Evolutionary conservation across 306 rosid species (phyloP), one percentile per base, ranked within the genome.

Genomic region (Fragaria ananassa): DNA sequence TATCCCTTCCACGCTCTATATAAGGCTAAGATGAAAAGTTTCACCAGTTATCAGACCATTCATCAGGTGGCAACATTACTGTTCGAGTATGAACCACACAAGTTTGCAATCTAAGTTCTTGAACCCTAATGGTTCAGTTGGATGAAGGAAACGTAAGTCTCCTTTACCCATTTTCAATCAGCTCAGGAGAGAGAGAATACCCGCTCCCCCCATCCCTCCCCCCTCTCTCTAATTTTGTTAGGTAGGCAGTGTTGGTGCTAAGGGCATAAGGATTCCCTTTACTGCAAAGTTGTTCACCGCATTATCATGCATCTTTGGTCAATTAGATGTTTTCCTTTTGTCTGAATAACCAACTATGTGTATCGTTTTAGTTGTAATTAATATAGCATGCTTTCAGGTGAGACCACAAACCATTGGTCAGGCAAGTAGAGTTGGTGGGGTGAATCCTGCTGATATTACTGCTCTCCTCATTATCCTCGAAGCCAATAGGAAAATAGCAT

Each of bases 361-460:
- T 3, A 23, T 58, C 15, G 27, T 25, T 58, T 58, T 31, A 7
- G 61, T 62, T 31, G 67, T 62, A 29, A 62, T 62, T 4, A 31
- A 49, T 19, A 45, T 21, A 39, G 31, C 58, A 29, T 41, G 56
- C 31, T 79, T 80, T 72, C 84, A 88, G 91, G 89, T 88, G 65
- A 83, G 91, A 80, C 91, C 91, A 21, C 88, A 85, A 70, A 88
- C 97, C 79, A 84, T 95, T 61, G 98, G 98, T 68, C 97, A 95
- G 82, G 98, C 98, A 71, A 88, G 92, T 88, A 84, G 97, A 85
- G 97, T 95, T 1, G 98, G 98, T 35, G 98, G 98, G 81, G 98
- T 95, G 83, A 95, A 91, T 87, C 97, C 98, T 42, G 97, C 97
- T 15, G 98, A 95, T 81, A 87, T 92, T 53, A 95, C 97, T 12